A percentile compares a stretch with the other conserved stretches of the same genome.
Evolutionary conservation across 73 alveolate species (phyloP).

Genomic region (Symbiodinium pilosum): DNA sequence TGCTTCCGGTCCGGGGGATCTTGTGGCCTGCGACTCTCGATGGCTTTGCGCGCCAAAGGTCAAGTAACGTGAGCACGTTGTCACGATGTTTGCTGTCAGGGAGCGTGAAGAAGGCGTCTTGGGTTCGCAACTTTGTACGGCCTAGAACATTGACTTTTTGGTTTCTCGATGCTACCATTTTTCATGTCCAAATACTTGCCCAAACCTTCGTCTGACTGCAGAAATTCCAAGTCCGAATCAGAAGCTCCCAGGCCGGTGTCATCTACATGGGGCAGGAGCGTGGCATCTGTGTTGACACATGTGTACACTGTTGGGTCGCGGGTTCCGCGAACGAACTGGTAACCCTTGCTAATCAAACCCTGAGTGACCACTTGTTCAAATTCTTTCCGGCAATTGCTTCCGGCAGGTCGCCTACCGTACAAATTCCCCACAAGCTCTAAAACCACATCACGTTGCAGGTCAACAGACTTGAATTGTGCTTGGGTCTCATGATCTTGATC

Average conservation of each 20-base stretch:
- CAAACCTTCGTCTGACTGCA: constrained; percentile 27
- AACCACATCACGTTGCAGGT: neutral
- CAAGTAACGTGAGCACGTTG: constrained; percentile 39
- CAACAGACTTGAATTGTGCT: neutral
- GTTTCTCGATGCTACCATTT: constrained; percentile 19
- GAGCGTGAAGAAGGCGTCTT: neutral
- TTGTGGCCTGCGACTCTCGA: too few species aligned
- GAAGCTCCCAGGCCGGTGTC: neutral
- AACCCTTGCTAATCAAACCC: neutral
- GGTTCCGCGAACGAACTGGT: neutral
- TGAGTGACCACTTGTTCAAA: neutral
- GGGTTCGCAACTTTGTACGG: constrained; percentile 26
- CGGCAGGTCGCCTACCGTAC: constrained; percentile 51
- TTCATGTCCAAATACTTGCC: constrained; percentile 55
- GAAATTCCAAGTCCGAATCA: neutral
- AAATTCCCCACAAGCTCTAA: constrained; percentile 10
- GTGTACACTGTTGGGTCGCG: constrained; percentile 36
- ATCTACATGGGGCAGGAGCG: constrained; percentile 19
- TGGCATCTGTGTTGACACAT: neutral
- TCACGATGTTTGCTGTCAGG: constrained; percentile 36
- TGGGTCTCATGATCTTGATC: neutral
- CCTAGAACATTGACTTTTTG: constrained; percentile 39
- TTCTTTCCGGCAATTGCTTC: neutral
- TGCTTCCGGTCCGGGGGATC: too few species aligned
- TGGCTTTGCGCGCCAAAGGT: constrained; percentile 52